Base-by-base conservation (phyloP, 768 basidiomycete genomes). In the Auricularia sp. region DNA sequence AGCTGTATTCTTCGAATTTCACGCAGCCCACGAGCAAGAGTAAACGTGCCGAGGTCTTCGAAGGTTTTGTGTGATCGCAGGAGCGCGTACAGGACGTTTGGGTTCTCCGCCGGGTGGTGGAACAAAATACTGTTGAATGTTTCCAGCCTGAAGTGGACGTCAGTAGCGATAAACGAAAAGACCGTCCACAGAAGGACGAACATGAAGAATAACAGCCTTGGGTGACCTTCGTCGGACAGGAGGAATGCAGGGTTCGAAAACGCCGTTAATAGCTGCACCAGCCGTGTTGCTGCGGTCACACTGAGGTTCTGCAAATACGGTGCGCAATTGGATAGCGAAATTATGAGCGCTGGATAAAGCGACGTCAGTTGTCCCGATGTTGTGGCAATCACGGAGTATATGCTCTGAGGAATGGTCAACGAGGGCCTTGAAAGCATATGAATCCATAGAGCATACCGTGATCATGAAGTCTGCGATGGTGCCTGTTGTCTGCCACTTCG, bases 151-250 rank as follows among this genome's bases (percentile, higher is more conserved):
- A 16, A 59, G 14, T 47, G 34, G 24, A 42, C 11, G 47, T 51
- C 16, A 10, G 3, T 18, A 18, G 14, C 18, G 16, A 18, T 51
- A 13, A 21, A 5, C n/a, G n/a, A n/a, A 8, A 44, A 16, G 35
- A 45, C 54, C 54, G 16, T 84, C 67, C 67, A 92, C 91, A 94
- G 56, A 18, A 62, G 2, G 34, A 74, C 85, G 67, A 67, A 92
- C 92, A 94, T 88, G 73, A 93, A 97, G 76, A 91, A 98, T 37
- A 98, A 81, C 36, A 98, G 77, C 67, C 97, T 78, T 1, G 97
- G 97, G 72, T 98, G 94, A 6, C 95, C 93, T 75, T 98, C 97
- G 67, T 98, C 97, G 2, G 91, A 87, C 21, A 99, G 77, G 39
- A 98, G 77, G 75, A 98, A 98, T 2, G 86, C 77, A 0, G 97